These are phyloP conservation scores for Lactifluus rugatus DNA, from an alignment of 768 basidiomycete species.

Conservation along the genomic window DNA sequence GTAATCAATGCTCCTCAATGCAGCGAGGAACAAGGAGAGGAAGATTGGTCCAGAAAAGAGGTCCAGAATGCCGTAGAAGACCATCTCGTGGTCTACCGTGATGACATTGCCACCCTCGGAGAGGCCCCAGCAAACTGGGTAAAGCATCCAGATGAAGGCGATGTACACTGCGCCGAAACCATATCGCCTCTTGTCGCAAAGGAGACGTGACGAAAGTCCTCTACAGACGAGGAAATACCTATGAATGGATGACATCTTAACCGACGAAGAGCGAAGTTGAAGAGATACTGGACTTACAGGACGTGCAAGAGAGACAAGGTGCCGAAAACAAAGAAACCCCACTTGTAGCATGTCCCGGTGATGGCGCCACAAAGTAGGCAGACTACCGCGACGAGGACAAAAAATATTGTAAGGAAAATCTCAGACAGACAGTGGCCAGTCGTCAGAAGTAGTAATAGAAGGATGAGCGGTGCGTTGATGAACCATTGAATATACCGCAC, in stretches of 20 bases:
- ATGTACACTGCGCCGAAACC: constrained; percentile 15
- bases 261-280: constrained; percentile 7
- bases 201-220: not conserved
- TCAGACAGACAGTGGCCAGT: constrained; percentile 40
- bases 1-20: constrained; percentile 26
- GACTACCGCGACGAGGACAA: constrained; percentile 39
- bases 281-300: constrained; percentile 31
- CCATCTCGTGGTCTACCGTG: constrained; percentile 42
- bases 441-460: constrained; percentile 37
- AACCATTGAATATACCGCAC: constrained; percentile 49
- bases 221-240: not conserved
- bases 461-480: constrained; percentile 43
- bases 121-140: constrained; percentile 49
- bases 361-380: constrained; percentile 42
- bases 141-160: constrained; percentile 44
- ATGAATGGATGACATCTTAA: not conserved
- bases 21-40: constrained; percentile 22
- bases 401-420: constrained; percentile 38
- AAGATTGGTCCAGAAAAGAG: constrained; percentile 33
- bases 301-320: constrained; percentile 39
- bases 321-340: constrained; percentile 42
- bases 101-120: constrained; percentile 47
- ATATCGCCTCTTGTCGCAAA: not conserved
- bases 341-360: constrained; percentile 43
- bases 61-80: constrained; percentile 45